These are phyloP conservation scores for Aspergillus sp. DNA, from an alignment of 2,329 filamentous ascomycete species.

Conservation along the genomic window DNA sequence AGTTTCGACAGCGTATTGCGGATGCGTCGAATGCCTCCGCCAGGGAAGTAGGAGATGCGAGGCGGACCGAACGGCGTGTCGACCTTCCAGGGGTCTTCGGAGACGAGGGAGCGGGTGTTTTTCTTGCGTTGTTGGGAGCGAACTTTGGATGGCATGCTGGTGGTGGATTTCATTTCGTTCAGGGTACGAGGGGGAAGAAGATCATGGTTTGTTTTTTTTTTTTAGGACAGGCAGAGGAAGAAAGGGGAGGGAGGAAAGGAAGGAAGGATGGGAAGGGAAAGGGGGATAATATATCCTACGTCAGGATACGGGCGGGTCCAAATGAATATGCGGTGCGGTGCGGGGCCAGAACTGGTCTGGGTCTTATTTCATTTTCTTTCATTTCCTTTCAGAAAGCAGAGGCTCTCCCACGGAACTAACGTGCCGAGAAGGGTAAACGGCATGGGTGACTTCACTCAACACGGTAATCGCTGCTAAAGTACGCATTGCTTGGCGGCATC, in stretches of 20 bases:
- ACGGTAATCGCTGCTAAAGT: no score
- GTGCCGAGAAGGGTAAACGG: slow-evolving; percentile 4
- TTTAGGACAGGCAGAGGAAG: no score
- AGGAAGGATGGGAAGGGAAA: not conserved
- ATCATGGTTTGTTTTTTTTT: not conserved
- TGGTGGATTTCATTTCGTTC: not conserved
- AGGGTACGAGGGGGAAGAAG: not conserved
- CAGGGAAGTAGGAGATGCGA: slow-evolving; percentile 26
- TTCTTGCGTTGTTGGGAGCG: slow-evolving; percentile 24
- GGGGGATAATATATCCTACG: slow-evolving; percentile 9
- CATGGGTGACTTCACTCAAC: not conserved
- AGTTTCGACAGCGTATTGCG: slow-evolving; percentile 36
- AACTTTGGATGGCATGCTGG: slow-evolving; percentile 15
- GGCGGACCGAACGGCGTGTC: slow-evolving; percentile 35
- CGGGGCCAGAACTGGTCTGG: not conserved
- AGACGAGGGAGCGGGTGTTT: slow-evolving; percentile 22
- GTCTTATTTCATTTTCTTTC: not conserved
- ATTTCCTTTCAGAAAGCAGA: not conserved
- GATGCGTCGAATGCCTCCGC: slow-evolving; percentile 33
- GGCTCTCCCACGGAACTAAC: slow-evolving; percentile 3
- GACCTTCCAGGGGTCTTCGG: slow-evolving; percentile 31
- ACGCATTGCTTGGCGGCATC: not conserved
- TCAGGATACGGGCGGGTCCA: not conserved
- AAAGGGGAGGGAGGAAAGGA: no score
- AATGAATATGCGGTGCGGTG: not conserved